Base-by-base conservation (phyloP, 1,284 basidiomycete species). In the Ustilago bromivora region DNA sequence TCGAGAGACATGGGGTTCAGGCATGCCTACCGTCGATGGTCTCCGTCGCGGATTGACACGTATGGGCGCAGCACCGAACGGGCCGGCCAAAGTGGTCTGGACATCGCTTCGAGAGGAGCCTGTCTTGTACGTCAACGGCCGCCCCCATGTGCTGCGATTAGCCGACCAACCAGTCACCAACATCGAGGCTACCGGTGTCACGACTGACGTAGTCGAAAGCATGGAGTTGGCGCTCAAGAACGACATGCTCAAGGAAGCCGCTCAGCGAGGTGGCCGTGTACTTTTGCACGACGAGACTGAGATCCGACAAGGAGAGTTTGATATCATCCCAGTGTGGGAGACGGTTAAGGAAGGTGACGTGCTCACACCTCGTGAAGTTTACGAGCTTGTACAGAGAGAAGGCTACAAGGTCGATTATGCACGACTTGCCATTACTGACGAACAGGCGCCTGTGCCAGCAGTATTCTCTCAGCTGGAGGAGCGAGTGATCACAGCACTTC, bases 261-360 rank as follows among this genome's bases (percentile, higher is more conserved):
- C 89, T 54, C 87, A 89, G 59, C 90, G 92, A n/a, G 87, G 90
- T 34, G 95, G 96, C 2, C 91, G 94, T 35, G 91, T 99, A 41
- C 88, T 99, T 19, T 72, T 88, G 36, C 97, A 99, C 79, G 97
- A 99, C 83, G 97, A 99, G 87, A 90, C 96, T 19, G 95, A 98
- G 86, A 95, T 95, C 70, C 90, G 93, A 35, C 93, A 95, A 0
- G 96, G 96, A 1, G 90, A 91, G 2, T 99, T 96, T 87, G 91
- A 84, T 19, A 85, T 88, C 17, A 78, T 86, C n/a, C 85, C 85
- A 6, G 87, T 88, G 36, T 97, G 95, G 96, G 94, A 96, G 87
- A 91, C 90, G 7, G 92, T 96, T 32, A 88, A 90, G 2, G 92
- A 94, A 67, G 89, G 90, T 31, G 95, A 99, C 70, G 94, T 99